These are phyloP conservation scores for Amanita muscaria DNA, from an alignment of 768 basidiomycete species.

Conservation along the genomic window DNA sequence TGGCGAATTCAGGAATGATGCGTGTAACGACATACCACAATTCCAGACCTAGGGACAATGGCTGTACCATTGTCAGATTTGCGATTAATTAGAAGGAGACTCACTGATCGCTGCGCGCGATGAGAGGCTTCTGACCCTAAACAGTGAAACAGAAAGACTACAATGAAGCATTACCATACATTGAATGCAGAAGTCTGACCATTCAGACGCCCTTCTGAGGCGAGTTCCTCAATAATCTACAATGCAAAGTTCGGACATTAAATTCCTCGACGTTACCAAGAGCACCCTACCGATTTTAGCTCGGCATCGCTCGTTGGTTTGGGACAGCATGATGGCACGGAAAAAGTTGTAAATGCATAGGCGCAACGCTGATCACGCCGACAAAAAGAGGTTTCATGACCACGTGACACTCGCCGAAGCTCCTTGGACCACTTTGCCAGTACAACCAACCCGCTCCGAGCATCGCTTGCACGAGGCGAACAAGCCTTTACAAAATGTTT, in stretches of 20 bases:
- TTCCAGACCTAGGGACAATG: constrained; percentile 99
- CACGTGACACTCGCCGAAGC: too few relatives aligned
- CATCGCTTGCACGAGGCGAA: too few relatives aligned
- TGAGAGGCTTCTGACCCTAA: constrained; percentile 78
- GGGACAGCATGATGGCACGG: constrained; percentile 78
- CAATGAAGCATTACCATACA: constrained; percentile 61
- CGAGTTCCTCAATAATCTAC: constrained; percentile 83
- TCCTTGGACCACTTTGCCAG: too few relatives aligned
- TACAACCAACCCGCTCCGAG: too few relatives aligned
- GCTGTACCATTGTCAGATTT: constrained; percentile 29
- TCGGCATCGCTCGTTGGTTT: constrained; percentile 76
- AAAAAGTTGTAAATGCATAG: constrained; percentile 87
- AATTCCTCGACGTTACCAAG: too few relatives aligned
- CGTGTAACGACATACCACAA: constrained; percentile 52
- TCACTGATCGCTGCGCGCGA: constrained; percentile 89
- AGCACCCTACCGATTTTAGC: constrained; percentile 66
- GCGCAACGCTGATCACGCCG: constrained; percentile 52
- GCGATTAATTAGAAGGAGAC: constrained; percentile 19
- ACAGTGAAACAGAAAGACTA: constrained; percentile 13
- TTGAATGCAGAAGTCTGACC: constrained; percentile 95
- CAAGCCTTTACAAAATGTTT: too few relatives aligned
- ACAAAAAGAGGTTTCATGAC: too few relatives aligned
- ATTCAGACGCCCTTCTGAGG: constrained; percentile 80
- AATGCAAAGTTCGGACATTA: background rate
- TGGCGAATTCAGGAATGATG: background rate